Base-by-base conservation (phyloP, 2,329 filamentous ascomycete species). In the Penicillium sp. region DNA sequence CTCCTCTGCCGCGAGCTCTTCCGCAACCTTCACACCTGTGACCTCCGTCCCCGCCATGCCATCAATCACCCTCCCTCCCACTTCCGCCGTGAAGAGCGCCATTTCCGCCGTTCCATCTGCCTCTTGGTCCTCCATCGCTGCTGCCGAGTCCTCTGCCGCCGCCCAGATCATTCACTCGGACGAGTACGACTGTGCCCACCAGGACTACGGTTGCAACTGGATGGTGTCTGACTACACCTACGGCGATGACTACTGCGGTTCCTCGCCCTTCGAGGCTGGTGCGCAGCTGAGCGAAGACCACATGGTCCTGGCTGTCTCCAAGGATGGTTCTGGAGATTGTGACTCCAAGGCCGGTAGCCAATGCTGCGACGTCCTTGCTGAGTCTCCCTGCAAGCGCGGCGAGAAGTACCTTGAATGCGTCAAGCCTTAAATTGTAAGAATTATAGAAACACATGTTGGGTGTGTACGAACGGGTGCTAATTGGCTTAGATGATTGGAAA, bases 371-470 rank as follows among this genome's bases (percentile, higher is more conserved):
- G 45, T 44, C 10, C 27, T 57, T 10, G 48, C 48, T 14, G 52
- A 52, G 16, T 11, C 7, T 24, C 51, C 55, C 21, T 57, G 55
- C 52, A 38, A 43, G 16, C 9, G 10, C 18, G 55, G 55, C 8
- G 48, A 55, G 48, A 53, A 53, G 45, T 57, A 55, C 32, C 42
- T 57, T 24, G 48, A 57, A 16, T 57, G 55, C 27, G 8, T 27
- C 13, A 48, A 49, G 48, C 31, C 44, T 41, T 31, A 31, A 10
- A 31, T 31, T 31, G 6, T 31, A n/a, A 8, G 3, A 21, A 2
- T 18, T 18, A 18, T 18, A 18, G 18, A 18, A 18, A 18, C 1
- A 18, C 2, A 18, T 18, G 1, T 18, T 2, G 18, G 18, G 18
- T 18, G 18, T 18, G 18, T 18, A 18, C 2, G 18, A 18, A 18